These are phyloP conservation scores for Saccharum spontaneum DNA, from an alignment of 176 grass and related monocot species.

Conservation along the genomic window DNA sequence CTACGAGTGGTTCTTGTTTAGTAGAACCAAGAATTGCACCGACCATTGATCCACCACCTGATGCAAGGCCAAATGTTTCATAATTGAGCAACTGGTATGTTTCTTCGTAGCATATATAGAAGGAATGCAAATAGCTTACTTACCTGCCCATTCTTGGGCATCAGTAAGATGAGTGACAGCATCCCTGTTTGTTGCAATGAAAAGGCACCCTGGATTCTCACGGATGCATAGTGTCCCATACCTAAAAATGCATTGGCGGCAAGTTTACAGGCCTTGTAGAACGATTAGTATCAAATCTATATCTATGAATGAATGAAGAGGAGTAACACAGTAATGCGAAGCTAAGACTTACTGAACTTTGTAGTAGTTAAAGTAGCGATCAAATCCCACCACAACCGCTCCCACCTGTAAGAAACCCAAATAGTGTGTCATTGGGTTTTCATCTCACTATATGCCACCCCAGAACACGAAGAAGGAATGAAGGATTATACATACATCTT, in stretches of 20 bases:
- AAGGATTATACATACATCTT: constrained; percentile 59
- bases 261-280: not conserved
- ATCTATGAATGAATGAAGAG: not conserved
- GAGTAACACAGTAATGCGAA: not conserved
- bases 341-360: constrained; percentile 89
- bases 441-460: not conserved
- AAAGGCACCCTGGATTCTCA: constrained; percentile 96
- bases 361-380: constrained; percentile 97
- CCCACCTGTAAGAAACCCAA: constrained; percentile 68
- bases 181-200: constrained; percentile 93
- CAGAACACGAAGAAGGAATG: not conserved
- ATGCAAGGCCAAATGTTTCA: constrained; percentile 26
- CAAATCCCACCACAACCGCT: constrained; percentile 96
- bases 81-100: constrained; percentile 10
- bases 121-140: constrained; percentile 9
- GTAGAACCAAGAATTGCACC: constrained; percentile 82
- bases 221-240: constrained; percentile 90
- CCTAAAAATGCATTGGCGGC: constrained; percentile 38
- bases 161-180: constrained; percentile 98
- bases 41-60: constrained; percentile 96
- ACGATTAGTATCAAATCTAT: not conserved
- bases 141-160: constrained; percentile 99
- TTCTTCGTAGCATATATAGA: not conserved
- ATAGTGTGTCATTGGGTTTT: constrained; percentile 10
- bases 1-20: constrained; percentile 79